A percentile compares a stretch with the other conserved stretches of the same genome.
These are phyloP conservation scores for Cryomyces antarcticus DNA, from an alignment of 495 filamentous ascomycete species.

Conservation along the genomic window DNA sequence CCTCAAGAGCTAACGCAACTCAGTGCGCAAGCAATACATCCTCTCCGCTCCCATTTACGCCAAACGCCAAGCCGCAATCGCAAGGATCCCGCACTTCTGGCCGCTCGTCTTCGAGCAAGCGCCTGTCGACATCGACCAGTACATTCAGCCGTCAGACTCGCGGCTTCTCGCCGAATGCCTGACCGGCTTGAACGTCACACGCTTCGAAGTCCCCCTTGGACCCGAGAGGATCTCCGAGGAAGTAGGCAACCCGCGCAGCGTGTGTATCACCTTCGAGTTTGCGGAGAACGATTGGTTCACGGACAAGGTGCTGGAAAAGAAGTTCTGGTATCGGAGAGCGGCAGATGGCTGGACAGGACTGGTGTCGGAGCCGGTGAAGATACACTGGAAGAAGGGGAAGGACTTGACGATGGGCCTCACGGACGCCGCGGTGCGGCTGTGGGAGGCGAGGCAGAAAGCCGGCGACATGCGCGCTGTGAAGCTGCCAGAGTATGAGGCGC, in stretches of 20 bases:
- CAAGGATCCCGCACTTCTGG: conserved; percentile 71
- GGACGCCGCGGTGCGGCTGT: conserved; percentile 44
- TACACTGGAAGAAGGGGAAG: conserved; percentile 70
- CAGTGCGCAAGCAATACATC: conserved; percentile 36
- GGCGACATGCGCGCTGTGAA: conserved; percentile 27
- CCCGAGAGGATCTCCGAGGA: conserved; percentile 14
- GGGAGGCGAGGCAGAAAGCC: conserved; percentile 40
- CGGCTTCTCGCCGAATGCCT: conserved; percentile 41
- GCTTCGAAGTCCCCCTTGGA: conserved; percentile 48
- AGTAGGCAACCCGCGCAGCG: conserved; percentile 39
- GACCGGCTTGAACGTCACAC: conserved; percentile 40
- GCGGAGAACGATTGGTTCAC: conserved; percentile 52
- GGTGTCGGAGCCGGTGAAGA: conserved; percentile 65
- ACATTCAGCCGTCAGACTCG: conserved; percentile 60
- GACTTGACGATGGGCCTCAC: conserved; percentile 70
- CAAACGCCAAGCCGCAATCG: conserved; percentile 45
- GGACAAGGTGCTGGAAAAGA: conserved; percentile 62
- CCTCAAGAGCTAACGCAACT: neutral
- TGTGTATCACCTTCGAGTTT: conserved; percentile 42
- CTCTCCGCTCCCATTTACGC: conserved; percentile 39
- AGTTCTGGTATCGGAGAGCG: conserved; percentile 56
- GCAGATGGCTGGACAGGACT: conserved; percentile 49
- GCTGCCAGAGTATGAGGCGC: conserved; percentile 30
- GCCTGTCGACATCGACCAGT: conserved; percentile 63
- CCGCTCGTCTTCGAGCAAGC: conserved; percentile 66